Conservation (phyloP, 2,329 filamentous ascomycete genomes). For the Basipetospora sp. region DNA sequence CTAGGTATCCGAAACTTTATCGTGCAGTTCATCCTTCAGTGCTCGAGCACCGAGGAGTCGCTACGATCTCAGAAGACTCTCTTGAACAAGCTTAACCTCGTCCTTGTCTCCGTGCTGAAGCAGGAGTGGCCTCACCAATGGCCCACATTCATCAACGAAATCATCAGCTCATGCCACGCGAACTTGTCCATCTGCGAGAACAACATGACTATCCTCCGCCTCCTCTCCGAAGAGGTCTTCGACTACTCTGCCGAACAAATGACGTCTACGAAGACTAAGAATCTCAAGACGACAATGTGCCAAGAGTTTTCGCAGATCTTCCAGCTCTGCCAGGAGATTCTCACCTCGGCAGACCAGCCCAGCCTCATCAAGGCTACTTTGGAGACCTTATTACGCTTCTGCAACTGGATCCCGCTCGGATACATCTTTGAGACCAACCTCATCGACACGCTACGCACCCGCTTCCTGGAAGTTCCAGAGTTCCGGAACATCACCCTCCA, state of each 20-base stretch:
- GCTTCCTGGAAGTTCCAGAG: slow-evolving; percentile 84
- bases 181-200: slow-evolving; percentile 97
- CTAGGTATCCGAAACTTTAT: slow-evolving; percentile 96
- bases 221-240: slow-evolving; percentile 95
- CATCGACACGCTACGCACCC: slow-evolving; percentile 82
- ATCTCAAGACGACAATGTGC: slow-evolving; percentile 96
- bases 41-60: slow-evolving; percentile 77
- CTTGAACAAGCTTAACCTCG: slow-evolving; percentile 94
- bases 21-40: slow-evolving; percentile 94
- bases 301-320: slow-evolving; percentile 98
- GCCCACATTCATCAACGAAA: slow-evolving; percentile 99
- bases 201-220: slow-evolving; percentile 94
- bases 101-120: slow-evolving; percentile 93
- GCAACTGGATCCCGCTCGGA: slow-evolving; percentile 96
- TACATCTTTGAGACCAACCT: slow-evolving; percentile 98
- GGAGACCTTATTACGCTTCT: slow-evolving; percentile 86
- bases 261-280: slow-evolving; percentile 95
- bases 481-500: slow-evolving; percentile 96
- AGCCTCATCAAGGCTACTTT: slow-evolving; percentile 91
- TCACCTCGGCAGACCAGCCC: slow-evolving; percentile 75
- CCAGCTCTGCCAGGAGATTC: slow-evolving; percentile 88
- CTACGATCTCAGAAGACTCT: slow-evolving; percentile 73
- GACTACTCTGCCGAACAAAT: slow-evolving; percentile 98
- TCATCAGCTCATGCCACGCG: slow-evolving; percentile 88
- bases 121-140: slow-evolving; percentile 99